Evolutionary conservation across 108 stramenopile genomes (phyloP).

Genomic region (Fistulifera solaris): DNA sequence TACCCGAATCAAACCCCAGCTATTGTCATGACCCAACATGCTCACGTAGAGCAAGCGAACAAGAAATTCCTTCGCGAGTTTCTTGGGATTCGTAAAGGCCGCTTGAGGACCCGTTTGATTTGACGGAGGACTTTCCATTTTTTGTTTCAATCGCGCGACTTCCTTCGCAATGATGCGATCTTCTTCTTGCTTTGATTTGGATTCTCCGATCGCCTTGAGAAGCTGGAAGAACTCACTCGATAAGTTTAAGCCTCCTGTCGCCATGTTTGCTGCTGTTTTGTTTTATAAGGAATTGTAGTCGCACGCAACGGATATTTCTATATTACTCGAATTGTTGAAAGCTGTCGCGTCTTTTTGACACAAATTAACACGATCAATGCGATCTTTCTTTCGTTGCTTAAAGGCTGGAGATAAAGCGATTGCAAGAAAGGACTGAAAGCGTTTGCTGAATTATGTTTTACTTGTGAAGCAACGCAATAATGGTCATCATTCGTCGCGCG

Average conservation of each 20-base stretch:
- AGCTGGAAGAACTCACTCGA: slow-evolving; percentile 98
- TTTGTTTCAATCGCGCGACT: slow-evolving; percentile 78
- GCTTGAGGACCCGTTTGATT: slow-evolving; percentile 18
- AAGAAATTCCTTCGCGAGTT: slow-evolving; percentile 93
- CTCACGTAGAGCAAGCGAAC: slow-evolving; percentile 96
- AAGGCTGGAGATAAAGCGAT: no score
- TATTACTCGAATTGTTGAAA: no score
- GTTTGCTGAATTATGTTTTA: no score
- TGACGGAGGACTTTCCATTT: slow-evolving; percentile 53
- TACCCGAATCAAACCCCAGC: slow-evolving; percentile 86
- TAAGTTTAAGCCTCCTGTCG: slow-evolving; percentile 71
- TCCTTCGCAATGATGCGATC: slow-evolving; percentile 95
- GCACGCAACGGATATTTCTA: no score
- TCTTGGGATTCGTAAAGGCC: slow-evolving; percentile 48
- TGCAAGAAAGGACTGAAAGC: no score
- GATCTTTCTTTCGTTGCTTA: no score
- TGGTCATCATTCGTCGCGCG: no score
- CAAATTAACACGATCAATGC: no score
- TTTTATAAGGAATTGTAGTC: background rate
- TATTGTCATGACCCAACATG: slow-evolving; percentile 98
- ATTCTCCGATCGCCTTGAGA: slow-evolving; percentile 98
- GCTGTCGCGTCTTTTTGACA: no score
- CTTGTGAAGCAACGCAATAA: no score
- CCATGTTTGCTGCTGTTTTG: slow-evolving; percentile 25
- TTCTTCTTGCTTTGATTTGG: slow-evolving; percentile 99